Base-by-base conservation (phyloP, 768 basidiomycete genomes). In the Coprinellus micaceus region DNA sequence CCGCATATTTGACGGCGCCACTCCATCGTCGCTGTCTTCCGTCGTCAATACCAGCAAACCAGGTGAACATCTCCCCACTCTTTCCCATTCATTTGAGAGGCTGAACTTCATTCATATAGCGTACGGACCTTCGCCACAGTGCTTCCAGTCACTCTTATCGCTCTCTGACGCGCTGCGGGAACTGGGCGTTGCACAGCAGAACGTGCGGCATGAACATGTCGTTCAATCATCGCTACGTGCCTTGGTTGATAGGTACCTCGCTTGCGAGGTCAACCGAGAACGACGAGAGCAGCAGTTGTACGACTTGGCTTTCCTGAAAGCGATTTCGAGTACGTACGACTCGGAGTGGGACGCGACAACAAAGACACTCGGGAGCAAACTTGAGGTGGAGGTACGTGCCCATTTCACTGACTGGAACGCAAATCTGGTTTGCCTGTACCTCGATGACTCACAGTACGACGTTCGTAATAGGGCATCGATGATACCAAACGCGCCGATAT, bases 121-220 rank as follows among this genome's bases (percentile, higher is more conserved):
- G 44, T 68, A 61, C 54, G 75, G 77, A 9, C 82, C 84, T 46
- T 87, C 87, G 33, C 66, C 80, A 47, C 66, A 71, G 41, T 74
- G 89, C 50, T 71, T 85, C 55, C 74, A 79, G 41, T 79, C 82
- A 17, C 66, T 91, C 51, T 66, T 84, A 44, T 67, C 74, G 1
- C 68, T 91, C 17, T 81, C 81, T 29, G 73, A 75, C 13, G 76
- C 78, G 2, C 69, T 86, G 50, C 81, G 82, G 61, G 74, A 79
- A n/a, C 67, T 90, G 12, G 84, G 83, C 1, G 66, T 81, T 48
- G 70, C 75, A 41, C 69, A 73, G 51, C 68, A 76, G 43, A 67
- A 67, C 41, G 40, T 64, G 52, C 71, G 68, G 60, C 72, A 74
- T 59, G 60, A 66, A 54, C 43, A 60, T n/a, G 64, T 77, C 33